Percentiles rank a stretch among this genome's conserved stretches.
These are phyloP conservation scores for Aechmea fasciata DNA, from an alignment of 176 grass and related monocot genomes.

Conservation along the genomic window DNA sequence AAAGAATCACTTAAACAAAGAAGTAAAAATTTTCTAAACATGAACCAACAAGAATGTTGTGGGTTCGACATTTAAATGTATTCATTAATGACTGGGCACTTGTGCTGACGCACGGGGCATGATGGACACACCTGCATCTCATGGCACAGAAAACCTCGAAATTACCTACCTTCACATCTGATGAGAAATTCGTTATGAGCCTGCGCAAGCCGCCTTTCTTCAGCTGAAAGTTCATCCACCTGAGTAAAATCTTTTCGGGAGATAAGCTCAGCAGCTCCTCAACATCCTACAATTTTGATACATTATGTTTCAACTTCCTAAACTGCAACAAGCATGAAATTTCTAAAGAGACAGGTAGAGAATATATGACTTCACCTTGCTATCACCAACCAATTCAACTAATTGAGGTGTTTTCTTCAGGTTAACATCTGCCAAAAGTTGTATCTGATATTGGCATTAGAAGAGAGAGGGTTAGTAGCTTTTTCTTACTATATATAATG, in stretches of 20 bases:
- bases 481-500: neutral
- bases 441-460: constrained; percentile 50
- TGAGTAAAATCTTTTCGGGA: constrained; percentile 88
- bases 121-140: too few relatives aligned
- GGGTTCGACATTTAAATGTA: too few relatives aligned
- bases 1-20: too few relatives aligned
- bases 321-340: neutral
- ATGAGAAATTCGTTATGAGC: constrained; percentile 77
- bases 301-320: constrained; percentile 10
- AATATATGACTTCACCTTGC: constrained; percentile 34
- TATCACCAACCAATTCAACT: constrained; percentile 74
- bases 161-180: constrained; percentile 75
- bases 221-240: constrained; percentile 98
- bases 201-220: constrained; percentile 80
- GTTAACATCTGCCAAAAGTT: constrained; percentile 91
- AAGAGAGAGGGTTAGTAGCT: constrained; percentile 1
- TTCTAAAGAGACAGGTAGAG: constrained; percentile 10
- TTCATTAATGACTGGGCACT: too few relatives aligned
- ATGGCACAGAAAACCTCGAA: neutral
- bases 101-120: too few relatives aligned
- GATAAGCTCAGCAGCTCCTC: constrained; percentile 95
- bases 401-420: constrained; percentile 95
- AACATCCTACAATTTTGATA: constrained; percentile 49
- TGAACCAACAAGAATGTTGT: too few relatives aligned
- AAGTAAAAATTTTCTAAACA: too few relatives aligned